Base-by-base conservation (phyloP, 371 early-diverging fungal genomes). In the Mucor velutinosus region DNA sequence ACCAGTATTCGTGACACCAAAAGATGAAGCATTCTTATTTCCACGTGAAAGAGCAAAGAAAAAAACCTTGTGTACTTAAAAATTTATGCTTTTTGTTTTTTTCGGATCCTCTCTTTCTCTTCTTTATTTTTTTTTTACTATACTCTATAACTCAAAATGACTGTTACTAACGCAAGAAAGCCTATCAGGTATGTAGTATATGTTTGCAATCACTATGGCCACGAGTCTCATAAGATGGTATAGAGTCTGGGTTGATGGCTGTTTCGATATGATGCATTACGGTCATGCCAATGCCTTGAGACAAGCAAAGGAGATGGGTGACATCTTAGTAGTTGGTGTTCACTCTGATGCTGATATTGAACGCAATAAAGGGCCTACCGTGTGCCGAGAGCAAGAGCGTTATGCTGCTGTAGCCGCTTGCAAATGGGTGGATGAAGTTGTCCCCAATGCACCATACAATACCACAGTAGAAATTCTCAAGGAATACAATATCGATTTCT, bases 221-320 rank as follows among this genome's bases (percentile, higher is more conserved):
- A 5, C 5, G 4, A 10, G 17, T 17, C 29, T 37, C 2, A 32
- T 19, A 23, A 19, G 4, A 4, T 11, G 14, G 11, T 47, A 15
- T 67, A 86, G 90, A 72, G 84, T 93, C 67, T 93, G 93, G 93
- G 92, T 93, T 35, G 97, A 97, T 77, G 97, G 97, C 32, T 96
- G 96, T 76, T 98, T 95, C 79, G 97, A 97, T 85, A 86, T 97
- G 87, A 95, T 95, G 91, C 97, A 97, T 81, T 93, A 89, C 81
- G 97, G 97, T 10, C 99, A 99, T 78, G 95, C 96, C 62, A 97
- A 97, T 76, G 98, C 97, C 53, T 81, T 99, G 64, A 91, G 97
- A 73, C 97, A 97, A 88, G 97, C 97, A 15, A 95, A 90, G 79
- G 90, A 87, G 55, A 94, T 97, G 89, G 94, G 95, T 60, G 97